Evolutionary conservation across 2,329 filamentous ascomycete species (phyloP).

Genomic region (Pseudogymnoascus sp.): DNA sequence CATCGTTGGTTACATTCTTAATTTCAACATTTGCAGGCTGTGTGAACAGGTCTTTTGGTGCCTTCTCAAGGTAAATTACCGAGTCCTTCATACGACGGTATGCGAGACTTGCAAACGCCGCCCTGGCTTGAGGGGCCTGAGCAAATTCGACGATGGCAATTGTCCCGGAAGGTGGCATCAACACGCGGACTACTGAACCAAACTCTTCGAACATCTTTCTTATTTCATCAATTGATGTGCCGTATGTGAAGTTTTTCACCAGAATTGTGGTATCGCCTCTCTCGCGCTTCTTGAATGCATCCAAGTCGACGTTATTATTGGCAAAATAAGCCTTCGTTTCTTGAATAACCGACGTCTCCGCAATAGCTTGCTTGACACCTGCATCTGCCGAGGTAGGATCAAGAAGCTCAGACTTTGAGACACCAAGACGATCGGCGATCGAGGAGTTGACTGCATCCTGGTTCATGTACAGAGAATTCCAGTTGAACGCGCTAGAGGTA

Average conservation of each 20-base stretch:
- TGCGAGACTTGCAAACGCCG: conserved; percentile 75
- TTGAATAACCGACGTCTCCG: conserved; percentile 91
- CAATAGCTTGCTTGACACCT: conserved; percentile 91
- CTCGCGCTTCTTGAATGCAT: conserved; percentile 78
- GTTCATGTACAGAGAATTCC: conserved; percentile 99
- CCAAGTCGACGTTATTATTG: conserved; percentile 79
- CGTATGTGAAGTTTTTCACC: conserved; percentile 90
- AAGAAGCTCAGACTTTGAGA: conserved; percentile 83
- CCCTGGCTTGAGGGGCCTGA: conserved; percentile 67
- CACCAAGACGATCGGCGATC: conserved; percentile 73
- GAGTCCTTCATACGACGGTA: conserved; percentile 89
- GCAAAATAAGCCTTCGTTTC: conserved; percentile 90
- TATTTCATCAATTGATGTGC: conserved; percentile 70
- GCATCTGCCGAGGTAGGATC: conserved; percentile 95
- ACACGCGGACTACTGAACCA: conserved; percentile 68
- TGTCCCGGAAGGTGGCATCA: conserved; percentile 88
- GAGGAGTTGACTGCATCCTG: conserved; percentile 91
- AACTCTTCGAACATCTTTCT: conserved; percentile 76
- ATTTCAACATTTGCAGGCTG: conserved; percentile 11
- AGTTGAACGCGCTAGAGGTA: conserved; percentile 74
- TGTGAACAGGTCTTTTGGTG: conserved; percentile 70
- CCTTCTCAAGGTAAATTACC: conserved; percentile 88
- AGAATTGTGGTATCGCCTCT: conserved; percentile 81
- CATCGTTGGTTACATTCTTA: conserved; percentile 11
- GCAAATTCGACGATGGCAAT: conserved; percentile 89